These are phyloP conservation scores for Debaryomyces nepalensis DNA, from an alignment of 1,139 yeast species.

Conservation along the genomic window DNA sequence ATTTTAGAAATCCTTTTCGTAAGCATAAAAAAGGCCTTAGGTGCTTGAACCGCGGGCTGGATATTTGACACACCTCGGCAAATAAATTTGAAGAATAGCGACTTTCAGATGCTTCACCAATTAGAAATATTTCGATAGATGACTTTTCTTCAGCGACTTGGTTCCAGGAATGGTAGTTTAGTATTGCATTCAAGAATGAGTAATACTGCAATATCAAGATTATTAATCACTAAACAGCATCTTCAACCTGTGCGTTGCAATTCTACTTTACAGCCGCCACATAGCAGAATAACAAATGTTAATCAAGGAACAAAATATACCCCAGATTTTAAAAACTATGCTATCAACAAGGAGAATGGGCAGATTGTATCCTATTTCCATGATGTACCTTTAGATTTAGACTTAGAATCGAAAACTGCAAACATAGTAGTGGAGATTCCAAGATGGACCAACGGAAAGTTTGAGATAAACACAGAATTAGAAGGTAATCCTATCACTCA, in stretches of 20 bases:
- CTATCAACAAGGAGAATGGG: conserved; percentile 63
- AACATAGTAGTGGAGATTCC: conserved; percentile 92
- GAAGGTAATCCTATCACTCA: conserved; percentile 82
- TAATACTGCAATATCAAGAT: conserved; percentile 24
- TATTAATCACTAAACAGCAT: conserved; percentile 28
- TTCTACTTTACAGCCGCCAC: conserved; percentile 13
- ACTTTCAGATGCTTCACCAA: neutral
- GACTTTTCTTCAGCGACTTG: neutral
- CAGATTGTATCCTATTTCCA: conserved; percentile 77
- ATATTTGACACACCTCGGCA: conserved; percentile 1
- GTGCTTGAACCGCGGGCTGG: neutral
- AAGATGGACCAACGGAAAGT: conserved; percentile 88
- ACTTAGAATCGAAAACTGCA: conserved; percentile 65
- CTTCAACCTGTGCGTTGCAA: conserved; percentile 20
- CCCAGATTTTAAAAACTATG: conserved; percentile 38
- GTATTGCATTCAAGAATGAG: conserved; percentile 2
- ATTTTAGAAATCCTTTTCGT: too few species aligned
- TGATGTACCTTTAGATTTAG: conserved; percentile 73
- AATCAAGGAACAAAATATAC: conserved; percentile 43
- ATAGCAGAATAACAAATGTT: conserved; percentile 17
- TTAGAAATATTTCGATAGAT: neutral
- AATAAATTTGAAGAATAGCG: neutral
- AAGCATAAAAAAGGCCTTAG: neutral
- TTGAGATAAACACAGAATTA: conserved; percentile 73
- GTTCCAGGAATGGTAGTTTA: neutral